Evolutionary conservation across 768 basidiomycete species (phyloP).

Genomic region (Rhizopogon vulgaris): DNA sequence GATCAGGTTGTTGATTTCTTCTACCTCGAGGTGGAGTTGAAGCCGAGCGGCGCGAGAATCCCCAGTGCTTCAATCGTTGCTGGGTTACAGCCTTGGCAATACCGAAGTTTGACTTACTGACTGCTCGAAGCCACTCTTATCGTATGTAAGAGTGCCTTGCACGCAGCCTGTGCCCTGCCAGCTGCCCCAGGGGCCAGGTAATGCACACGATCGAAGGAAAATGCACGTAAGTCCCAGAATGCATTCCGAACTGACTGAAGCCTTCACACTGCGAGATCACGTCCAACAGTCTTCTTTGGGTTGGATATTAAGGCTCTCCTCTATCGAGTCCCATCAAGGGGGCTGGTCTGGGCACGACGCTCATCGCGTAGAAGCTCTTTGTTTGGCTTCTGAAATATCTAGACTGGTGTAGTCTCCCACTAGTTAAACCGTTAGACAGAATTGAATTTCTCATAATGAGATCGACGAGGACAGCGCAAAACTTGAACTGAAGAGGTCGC

Average conservation of each 20-base stretch:
- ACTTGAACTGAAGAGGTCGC: neutral
- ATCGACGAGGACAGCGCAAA: neutral
- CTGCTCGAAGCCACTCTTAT: slow-evolving; percentile 37
- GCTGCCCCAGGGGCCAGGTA: neutral
- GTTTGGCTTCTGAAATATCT: neutral
- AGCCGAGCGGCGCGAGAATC: slow-evolving; percentile 56
- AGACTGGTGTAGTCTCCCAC: too few relatives aligned
- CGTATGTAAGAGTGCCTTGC: slow-evolving; percentile 41
- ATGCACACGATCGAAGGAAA: neutral
- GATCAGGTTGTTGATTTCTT: slow-evolving; percentile 26
- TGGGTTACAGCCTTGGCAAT: slow-evolving; percentile 28
- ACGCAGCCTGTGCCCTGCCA: slow-evolving; percentile 48
- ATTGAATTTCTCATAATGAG: neutral
- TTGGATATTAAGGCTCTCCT: too few relatives aligned
- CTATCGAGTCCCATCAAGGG: too few relatives aligned
- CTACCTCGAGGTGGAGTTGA: slow-evolving; percentile 42
- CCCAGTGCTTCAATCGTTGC: slow-evolving; percentile 27
- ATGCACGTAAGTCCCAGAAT: slow-evolving; percentile 42
- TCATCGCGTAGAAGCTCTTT: neutral
- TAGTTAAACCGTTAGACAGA: too few relatives aligned
- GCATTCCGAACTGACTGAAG: slow-evolving; percentile 39
- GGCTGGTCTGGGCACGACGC: slow-evolving; percentile 3
- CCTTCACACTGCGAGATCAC: slow-evolving; percentile 31
- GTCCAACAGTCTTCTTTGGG: slow-evolving; percentile 8
- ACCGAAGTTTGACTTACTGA: slow-evolving; percentile 50